Conservation (phyloP, 176 grass and related monocot species). For the Carex cristatella region DNA sequence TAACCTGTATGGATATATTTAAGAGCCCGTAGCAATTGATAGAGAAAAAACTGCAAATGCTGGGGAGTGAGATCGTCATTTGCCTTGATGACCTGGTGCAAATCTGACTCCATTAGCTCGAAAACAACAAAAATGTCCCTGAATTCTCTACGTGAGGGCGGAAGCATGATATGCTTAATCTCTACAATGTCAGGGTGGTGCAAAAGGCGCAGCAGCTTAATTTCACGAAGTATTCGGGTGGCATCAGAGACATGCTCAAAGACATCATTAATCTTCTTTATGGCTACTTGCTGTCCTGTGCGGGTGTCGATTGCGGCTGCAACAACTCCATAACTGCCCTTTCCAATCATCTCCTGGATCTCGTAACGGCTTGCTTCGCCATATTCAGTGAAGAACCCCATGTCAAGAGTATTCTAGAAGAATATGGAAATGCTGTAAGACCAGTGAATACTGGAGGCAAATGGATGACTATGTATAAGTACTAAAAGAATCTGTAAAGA, state of each 20-base stretch:
- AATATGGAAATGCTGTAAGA: slow-evolving; percentile 11
- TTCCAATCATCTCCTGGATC: slow-evolving; percentile 70
- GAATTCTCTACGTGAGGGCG: slow-evolving; percentile 73
- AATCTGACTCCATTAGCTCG: slow-evolving; percentile 82
- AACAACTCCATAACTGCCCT: slow-evolving; percentile 81
- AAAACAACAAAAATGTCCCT: slow-evolving; percentile 85
- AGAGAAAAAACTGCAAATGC: slow-evolving; percentile 76
- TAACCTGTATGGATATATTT: slow-evolving; percentile 92
- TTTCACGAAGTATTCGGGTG: slow-evolving; percentile 65
- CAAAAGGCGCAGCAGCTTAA: slow-evolving; percentile 69
- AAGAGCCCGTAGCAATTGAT: slow-evolving; percentile 69
- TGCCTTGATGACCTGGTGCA: slow-evolving; percentile 69
- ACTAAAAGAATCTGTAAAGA: neutral
- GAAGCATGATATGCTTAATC: slow-evolving; percentile 86
- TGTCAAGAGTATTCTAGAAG: slow-evolving; percentile 37
- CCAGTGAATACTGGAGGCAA: neutral
- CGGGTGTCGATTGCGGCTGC: slow-evolving; percentile 65
- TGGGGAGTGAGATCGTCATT: slow-evolving; percentile 64
- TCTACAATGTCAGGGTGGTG: slow-evolving; percentile 68
- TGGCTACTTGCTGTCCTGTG: slow-evolving; percentile 63
- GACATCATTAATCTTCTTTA: slow-evolving; percentile 80
- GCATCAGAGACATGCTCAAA: slow-evolving; percentile 78
- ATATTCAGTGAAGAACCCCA: slow-evolving; percentile 88
- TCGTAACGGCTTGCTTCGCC: slow-evolving; percentile 65
- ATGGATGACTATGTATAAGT: neutral